Base-by-base conservation (phyloP, 352 stramenopile genomes). In the Pythium coloratum region DNA sequence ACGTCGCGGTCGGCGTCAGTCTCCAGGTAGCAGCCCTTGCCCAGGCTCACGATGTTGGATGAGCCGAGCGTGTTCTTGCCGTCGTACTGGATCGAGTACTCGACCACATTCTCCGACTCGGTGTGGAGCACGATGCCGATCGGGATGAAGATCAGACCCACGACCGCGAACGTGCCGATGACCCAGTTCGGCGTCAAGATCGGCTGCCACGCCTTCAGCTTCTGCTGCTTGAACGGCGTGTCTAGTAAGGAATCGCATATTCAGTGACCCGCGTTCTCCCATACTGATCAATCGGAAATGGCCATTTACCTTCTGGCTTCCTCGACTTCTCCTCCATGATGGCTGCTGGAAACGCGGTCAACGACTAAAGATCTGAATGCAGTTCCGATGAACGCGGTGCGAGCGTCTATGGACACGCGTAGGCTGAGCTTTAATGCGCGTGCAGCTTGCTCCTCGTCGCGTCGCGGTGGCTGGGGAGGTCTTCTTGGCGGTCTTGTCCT, bases 151-250 rank as follows among this genome's bases (percentile, higher is more conserved):
- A 98, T 92, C 24, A 98, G 76, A 1, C 91, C 94, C 30, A 99
- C 88, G 55, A 98, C 72, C 42, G 98, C 76, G 66, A 99, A 98
- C 18, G 94, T 85, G 61, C 77, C 82, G 69, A 99, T 98, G 64
- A 99, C 93, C 89, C 90, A 99, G 63, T 88, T 95, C 47, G 98
- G 96, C 76, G 97, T 98, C 30, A 99, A 76, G 56, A 99, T 97
- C 9, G 97, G 97, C 82, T 98, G 92, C 95, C 97, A 99, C 40
- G 96, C 89, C 69, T 97, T 94, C 64, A 95, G 81, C 77, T 91
- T 92, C 67, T 95, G 87, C 78, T 95, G 87, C 76, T 95, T 95
- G 69, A 95, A 95, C 47, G 85, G 87, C 42, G 85, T 95, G 75
- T 95, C 87, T 94, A 36, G 38, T 13, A 49, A 30, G 63, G 24